Percentiles rank a stretch among this genome's conserved stretches.
Evolutionary conservation across 441 rosid species (phyloP).

Genomic region (Corymbia citriodora): DNA sequence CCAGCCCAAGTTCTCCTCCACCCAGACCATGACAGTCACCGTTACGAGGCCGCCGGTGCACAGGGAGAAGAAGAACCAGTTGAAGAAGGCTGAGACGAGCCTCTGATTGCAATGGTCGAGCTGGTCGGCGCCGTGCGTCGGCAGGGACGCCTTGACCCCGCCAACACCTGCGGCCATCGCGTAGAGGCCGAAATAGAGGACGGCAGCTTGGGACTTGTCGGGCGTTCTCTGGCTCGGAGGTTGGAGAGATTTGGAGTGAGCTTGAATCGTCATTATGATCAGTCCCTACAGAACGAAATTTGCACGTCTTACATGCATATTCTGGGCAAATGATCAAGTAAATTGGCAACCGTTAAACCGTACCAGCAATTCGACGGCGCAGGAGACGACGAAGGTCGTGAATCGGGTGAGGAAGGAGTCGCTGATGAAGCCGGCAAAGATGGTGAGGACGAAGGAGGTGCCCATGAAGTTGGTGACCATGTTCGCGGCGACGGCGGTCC

Average conservation of each 20-base stretch:
- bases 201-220: conserved; percentile 20
- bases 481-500: conserved; percentile 44
- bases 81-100: conserved; percentile 45
- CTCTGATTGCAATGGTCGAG: conserved; percentile 25
- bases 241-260: conserved; percentile 23
- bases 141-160: conserved; percentile 51
- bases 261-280: conserved; percentile 42
- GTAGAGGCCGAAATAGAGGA: conserved; percentile 40
- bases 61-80: conserved; percentile 52
- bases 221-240: conserved; percentile 28
- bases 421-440: conserved; percentile 50
- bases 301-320: neutral
- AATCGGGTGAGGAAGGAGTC: conserved; percentile 52
- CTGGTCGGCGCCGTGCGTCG: conserved; percentile 64
- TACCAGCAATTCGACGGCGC: conserved; percentile 40
- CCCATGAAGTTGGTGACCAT: conserved; percentile 61
- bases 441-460: conserved; percentile 51
- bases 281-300: conserved; percentile 27
- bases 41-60: conserved; percentile 43
- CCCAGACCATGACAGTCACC: conserved; percentile 49
- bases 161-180: conserved; percentile 48
- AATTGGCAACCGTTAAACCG: neutral
- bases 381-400: conserved; percentile 33
- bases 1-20: conserved; percentile 54
- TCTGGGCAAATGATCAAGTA: neutral